Evolutionary conservation across 331 rosid genomes (phyloP), one percentile per base, ranked within the genome.

Genomic region (Quercus phellos): DNA sequence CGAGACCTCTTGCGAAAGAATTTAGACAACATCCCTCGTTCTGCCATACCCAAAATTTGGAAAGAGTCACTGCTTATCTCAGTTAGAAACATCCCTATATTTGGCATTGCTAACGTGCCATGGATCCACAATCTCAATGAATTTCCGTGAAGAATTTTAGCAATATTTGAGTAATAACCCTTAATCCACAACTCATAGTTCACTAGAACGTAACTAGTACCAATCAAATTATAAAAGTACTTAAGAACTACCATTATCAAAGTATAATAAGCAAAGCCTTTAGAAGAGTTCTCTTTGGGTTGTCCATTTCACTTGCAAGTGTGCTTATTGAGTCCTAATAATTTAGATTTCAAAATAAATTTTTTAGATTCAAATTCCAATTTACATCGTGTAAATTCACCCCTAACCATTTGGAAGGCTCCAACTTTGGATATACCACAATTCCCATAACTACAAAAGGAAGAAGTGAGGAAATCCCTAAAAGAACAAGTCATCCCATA

Each of bases 21-120:
- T 35, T 35, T 35, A 35, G 42, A 2, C 0, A 35, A 8, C 42
- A 35, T 35, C 42, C 98, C 98, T 56, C 97, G 75, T 80, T 94
- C 95, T 3, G 97, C 98, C 97, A 94, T 92, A 26, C 98, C 98
- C 0, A 94, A 87, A 79, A 94, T 97, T 86, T 92, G 97, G 83
- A 85, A 94, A 6, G 97, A 84, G 69, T 94, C 98, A 0, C 97
- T 94, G 80, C 92, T 92, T 97, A 94, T 92, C 79, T 92, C 90
- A 30, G 98, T 91, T 60, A 94, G 92, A 51, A 94, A 94, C 97
- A 94, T 90, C 53, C 98, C 98, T 95, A 94, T 92, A 69, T 92
- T 94, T 42, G 97, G 87, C 89, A 92, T 74, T 1, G 98, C 97
- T 7, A 97, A 96, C 6, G 42, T 1, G 42, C 9, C 42, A 35